Evolutionary conservation across 2,329 filamentous ascomycete species (phyloP).

Genomic region (Bipolaris zeicola): DNA sequence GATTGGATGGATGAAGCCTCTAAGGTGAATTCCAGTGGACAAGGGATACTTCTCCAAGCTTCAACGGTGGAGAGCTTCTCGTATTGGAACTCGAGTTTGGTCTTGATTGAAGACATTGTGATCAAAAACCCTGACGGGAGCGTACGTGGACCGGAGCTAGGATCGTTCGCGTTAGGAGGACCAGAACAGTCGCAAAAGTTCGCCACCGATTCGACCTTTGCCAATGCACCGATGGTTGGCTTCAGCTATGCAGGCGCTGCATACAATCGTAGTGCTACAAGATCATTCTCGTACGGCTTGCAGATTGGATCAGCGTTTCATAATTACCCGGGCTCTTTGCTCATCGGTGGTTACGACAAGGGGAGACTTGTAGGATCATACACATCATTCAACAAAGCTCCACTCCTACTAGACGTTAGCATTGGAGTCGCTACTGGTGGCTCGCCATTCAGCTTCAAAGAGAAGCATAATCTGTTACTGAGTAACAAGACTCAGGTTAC

Average conservation of each 20-base stretch:
- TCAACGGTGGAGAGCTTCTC: conserved; percentile 1
- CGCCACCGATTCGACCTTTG: not conserved
- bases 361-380: conserved; percentile 36
- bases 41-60: conserved; percentile 5
- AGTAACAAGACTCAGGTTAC: conserved; percentile 5
- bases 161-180: not conserved
- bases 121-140: conserved; percentile 3
- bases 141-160: not conserved
- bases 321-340: conserved; percentile 34
- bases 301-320: conserved; percentile 2
- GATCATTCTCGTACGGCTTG: not conserved
- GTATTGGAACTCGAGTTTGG: conserved; percentile 1
- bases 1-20: not conserved
- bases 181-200: conserved; percentile 1
- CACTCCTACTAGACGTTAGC: conserved; percentile 48
- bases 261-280: not conserved
- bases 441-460: conserved; percentile 38
- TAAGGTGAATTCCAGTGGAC: not conserved
- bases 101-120: not conserved
- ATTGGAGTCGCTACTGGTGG: conserved; percentile 50
- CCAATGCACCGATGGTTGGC: not conserved
- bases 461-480: conserved; percentile 22
- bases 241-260: not conserved
- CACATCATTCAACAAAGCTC: conserved; percentile 22
- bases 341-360: conserved; percentile 47